These are phyloP conservation scores for Aspergillus ostianus DNA, from an alignment of 495 filamentous ascomycete species.

Conservation along the genomic window DNA sequence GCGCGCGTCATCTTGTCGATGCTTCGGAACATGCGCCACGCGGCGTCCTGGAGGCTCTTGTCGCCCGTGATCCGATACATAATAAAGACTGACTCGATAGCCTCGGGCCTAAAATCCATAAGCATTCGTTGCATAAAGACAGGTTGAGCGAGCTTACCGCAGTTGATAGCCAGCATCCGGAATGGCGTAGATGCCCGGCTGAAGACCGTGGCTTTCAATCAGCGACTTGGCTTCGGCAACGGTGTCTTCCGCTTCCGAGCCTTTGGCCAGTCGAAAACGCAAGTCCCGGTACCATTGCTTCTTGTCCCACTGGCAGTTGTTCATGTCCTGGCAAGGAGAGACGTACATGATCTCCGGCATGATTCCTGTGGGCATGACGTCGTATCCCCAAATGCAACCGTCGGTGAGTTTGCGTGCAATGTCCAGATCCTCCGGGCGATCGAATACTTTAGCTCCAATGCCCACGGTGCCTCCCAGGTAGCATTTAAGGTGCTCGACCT, in stretches of 20 bases:
- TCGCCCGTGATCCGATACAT: slow-evolving; percentile 75
- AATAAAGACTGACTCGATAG: slow-evolving; percentile 71
- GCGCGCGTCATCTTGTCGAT: slow-evolving; percentile 62
- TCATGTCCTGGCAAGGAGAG: slow-evolving; percentile 45
- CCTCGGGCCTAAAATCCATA: slow-evolving; percentile 51
- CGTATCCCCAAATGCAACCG: slow-evolving; percentile 61
- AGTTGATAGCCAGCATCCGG: slow-evolving; percentile 66
- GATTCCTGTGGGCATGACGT: slow-evolving; percentile 54
- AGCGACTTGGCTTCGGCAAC: slow-evolving; percentile 38
- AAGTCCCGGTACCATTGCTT: slow-evolving; percentile 47
- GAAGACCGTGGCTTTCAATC: slow-evolving; percentile 47
- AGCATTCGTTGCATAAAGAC: too few species aligned
- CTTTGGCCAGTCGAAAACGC: slow-evolving; percentile 17
- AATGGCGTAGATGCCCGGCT: slow-evolving; percentile 57
- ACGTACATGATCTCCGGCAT: slow-evolving; percentile 61
- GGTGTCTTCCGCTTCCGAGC: slow-evolving; percentile 22
- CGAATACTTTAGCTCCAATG: slow-evolving; percentile 59
- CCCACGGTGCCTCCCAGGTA: slow-evolving; percentile 62
- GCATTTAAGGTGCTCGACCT: slow-evolving; percentile 58
- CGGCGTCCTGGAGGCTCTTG: slow-evolving; percentile 59
- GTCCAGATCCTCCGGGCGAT: slow-evolving; percentile 51
- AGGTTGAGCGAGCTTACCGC: slow-evolving; percentile 41
- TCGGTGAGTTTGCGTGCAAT: slow-evolving; percentile 55
- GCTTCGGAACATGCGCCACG: slow-evolving; percentile 74
- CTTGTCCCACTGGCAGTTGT: slow-evolving; percentile 57